Percentiles rank a stretch among this genome's conserved stretches.
Evolutionary conservation across 2,329 filamentous ascomycete species (phyloP).

Genomic region (Paraphoma sp.): DNA sequence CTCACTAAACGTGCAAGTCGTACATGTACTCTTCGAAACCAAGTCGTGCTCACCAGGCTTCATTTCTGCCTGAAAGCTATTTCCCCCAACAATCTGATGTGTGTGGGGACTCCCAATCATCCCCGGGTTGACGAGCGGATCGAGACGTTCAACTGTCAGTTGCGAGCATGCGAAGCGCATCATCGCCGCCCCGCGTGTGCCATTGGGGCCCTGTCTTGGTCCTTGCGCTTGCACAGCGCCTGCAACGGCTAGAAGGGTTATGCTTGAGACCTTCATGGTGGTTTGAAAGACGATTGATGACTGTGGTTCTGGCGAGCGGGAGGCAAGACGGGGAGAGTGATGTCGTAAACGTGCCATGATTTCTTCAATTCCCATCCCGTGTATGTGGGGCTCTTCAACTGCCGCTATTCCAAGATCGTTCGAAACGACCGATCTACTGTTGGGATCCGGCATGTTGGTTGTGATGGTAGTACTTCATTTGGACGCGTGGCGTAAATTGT

Average conservation of each 20-base stretch:
- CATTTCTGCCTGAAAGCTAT: constrained; percentile 36
- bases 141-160: constrained; percentile 36
- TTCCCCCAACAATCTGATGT: constrained; percentile 39
- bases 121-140: constrained; percentile 38
- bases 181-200: constrained; percentile 10
- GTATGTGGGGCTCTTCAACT: background rate
- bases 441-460: background rate
- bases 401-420: background rate
- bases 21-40: constrained; percentile 29
- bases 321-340: background rate
- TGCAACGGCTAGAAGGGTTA: background rate
- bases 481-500: constrained; percentile 3
- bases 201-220: background rate
- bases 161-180: constrained; percentile 38
- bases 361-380: background rate
- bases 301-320: background rate
- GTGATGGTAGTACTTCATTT: background rate
- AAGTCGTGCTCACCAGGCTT: constrained; percentile 32
- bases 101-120: constrained; percentile 34
- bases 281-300: background rate
- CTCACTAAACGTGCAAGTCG: constrained; percentile 37
- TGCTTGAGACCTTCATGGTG: constrained; percentile 2
- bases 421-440: background rate
- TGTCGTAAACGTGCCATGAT: too few relatives aligned
- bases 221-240: constrained; percentile 3